Percentiles rank a stretch among this genome's conserved stretches.
These are phyloP conservation scores for Triadica sebifera DNA, from an alignment of 345 rosid species.

Conservation along the genomic window DNA sequence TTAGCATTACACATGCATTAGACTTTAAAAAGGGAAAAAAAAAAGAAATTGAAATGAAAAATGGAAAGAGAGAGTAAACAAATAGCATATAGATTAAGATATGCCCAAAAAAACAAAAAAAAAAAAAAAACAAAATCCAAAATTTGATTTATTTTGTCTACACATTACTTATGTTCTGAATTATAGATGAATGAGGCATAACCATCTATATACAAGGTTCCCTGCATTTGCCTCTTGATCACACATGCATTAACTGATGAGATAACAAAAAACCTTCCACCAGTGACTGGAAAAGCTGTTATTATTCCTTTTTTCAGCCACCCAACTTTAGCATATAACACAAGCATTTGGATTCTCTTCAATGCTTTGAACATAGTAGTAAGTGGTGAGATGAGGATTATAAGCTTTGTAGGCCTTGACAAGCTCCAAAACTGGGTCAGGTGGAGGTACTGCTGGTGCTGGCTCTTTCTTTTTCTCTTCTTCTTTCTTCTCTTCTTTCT, in stretches of 20 bases:
- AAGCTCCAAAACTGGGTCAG: slow-evolving; percentile 66
- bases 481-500: slow-evolving; percentile 43
- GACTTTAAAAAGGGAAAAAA: too few relatives aligned
- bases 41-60: too few relatives aligned
- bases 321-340: slow-evolving; percentile 46
- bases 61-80: background rate
- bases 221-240: slow-evolving; percentile 18
- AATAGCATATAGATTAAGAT: background rate
- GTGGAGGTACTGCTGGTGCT: slow-evolving; percentile 28
- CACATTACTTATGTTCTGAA: slow-evolving; percentile 16
- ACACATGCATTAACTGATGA: slow-evolving; percentile 26
- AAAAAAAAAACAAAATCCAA: background rate
- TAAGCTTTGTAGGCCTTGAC: slow-evolving; percentile 80
- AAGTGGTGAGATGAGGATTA: slow-evolving; percentile 66
- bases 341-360: slow-evolving; percentile 98
- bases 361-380: slow-evolving; percentile 78
- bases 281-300: background rate
- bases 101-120: background rate
- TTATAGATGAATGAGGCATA: slow-evolving; percentile 15
- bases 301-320: slow-evolving; percentile 7
- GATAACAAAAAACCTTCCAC: slow-evolving; percentile 31
- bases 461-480: slow-evolving; percentile 27
- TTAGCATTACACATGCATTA: too few relatives aligned
- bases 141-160: slow-evolving; percentile 31
- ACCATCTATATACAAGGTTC: slow-evolving; percentile 23